Evolutionary conservation across 2,329 filamentous ascomycete genomes (phyloP), one percentile per base, ranked within the genome.

Genomic region (Fusarium penzigii): DNA sequence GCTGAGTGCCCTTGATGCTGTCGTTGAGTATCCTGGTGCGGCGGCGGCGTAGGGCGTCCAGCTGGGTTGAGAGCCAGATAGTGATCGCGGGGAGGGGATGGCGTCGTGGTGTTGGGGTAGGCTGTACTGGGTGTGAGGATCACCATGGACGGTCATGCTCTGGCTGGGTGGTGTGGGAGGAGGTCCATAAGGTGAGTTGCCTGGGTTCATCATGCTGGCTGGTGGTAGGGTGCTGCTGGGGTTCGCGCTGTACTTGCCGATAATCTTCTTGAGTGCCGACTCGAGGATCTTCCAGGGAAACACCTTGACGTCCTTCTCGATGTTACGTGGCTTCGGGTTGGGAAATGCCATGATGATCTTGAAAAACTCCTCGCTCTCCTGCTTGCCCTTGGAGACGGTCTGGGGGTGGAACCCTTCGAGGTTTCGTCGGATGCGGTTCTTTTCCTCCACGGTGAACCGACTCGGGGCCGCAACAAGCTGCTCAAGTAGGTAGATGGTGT

Each of bases 291-390:
- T 94, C 94, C 94, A 99, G 5, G 92, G 88, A 68, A 97, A 99
- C 12, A 97, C 94, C 75, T 99, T 99, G 68, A 99, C 92, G 67
- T 97, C 93, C 76, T 99, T 99, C 77, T 97, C 94, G 59, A 99
- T 99, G 68, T 97, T 97, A 57, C 94, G 83, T 16, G 94, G 94
- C 74, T 97, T 97, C 2, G 94, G 94, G 55, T 88, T 90, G 12
- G 92, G 91, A 68, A 97, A 97, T 2, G 86, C 90, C 94, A 99
- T 99, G 74, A 99, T 97, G 65, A 97, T 82, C 76, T 97, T 97
- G 85, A 97, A 97, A 72, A 97, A 97, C 49, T 95, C 91, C 70
- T 97, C 93, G 69, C 90, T 96, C 53, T 97, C 93, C 1, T 86
- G 68, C 74, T 96, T 96, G 52, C 87, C 86, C 73, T 99, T 99